Evolutionary conservation across 192 early-diverging fungal species (phyloP).

Genomic region (Entomortierella beljakovae): DNA sequence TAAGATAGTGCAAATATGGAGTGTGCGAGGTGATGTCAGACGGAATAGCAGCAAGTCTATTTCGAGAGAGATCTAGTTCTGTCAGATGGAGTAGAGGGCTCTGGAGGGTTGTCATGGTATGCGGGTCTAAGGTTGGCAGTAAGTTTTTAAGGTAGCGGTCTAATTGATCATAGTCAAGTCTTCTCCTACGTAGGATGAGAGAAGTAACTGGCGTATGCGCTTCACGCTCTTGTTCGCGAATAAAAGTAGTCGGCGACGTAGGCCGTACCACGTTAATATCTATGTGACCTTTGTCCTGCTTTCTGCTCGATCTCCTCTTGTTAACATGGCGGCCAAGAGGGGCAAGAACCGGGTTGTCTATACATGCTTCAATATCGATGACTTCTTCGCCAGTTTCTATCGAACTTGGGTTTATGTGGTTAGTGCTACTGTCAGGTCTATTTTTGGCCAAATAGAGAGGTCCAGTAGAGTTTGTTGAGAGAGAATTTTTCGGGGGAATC

Average conservation of each 20-base stretch:
- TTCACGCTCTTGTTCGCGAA: conserved; percentile 43
- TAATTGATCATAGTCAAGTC: conserved; percentile 53
- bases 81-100: conserved; percentile 56
- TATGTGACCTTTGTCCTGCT: conserved; percentile 29
- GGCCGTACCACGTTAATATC: conserved; percentile 42
- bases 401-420: background rate
- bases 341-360: conserved; percentile 65
- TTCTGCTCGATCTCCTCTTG: conserved; percentile 18
- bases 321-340: conserved; percentile 62
- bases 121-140: conserved; percentile 33
- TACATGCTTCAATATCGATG: conserved; percentile 67
- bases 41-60: conserved; percentile 57
- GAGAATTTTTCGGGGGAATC: background rate
- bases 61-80: conserved; percentile 67
- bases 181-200: conserved; percentile 56
- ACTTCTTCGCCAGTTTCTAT: conserved; percentile 16
- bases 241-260: conserved; percentile 24
- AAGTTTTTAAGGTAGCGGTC: conserved; percentile 42
- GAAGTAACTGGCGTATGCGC: conserved; percentile 43
- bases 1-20: conserved; percentile 52
- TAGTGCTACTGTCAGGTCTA: background rate
- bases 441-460: conserved; percentile 21
- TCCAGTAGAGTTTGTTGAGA: conserved; percentile 14
- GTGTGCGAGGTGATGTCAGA: conserved; percentile 46
- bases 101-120: conserved; percentile 36